A percentile compares a stretch with the other conserved stretches of the same genome.
phyloP scores from a whole-genome alignment of 768 basidiomycete genomes.

The Leccinellum albellum region DNA sequence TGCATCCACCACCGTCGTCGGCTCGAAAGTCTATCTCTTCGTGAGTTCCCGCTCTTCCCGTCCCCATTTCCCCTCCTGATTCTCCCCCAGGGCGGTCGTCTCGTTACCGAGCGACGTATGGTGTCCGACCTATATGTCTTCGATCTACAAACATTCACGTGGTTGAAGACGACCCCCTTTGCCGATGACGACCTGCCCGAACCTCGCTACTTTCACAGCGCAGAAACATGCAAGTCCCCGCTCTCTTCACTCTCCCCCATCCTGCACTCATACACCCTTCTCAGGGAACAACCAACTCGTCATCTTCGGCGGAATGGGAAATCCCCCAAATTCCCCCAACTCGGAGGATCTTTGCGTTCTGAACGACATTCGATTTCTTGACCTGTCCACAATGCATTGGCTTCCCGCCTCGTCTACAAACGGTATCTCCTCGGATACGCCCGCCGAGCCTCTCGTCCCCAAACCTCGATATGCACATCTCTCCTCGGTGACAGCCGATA shows the following conservation, averaged over 20 bases:
- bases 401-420: conserved; percentile 41
- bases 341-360: conserved; percentile 87
- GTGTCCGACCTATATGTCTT: conserved; percentile 88
- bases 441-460: conserved; percentile 55
- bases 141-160: conserved; percentile 75
- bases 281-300: conserved; percentile 84
- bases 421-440: conserved; percentile 31
- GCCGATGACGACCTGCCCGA: conserved; percentile 70
- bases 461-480: conserved; percentile 93
- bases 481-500: conserved; percentile 78
- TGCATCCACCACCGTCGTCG: conserved; percentile 86
- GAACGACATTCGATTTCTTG: conserved; percentile 88
- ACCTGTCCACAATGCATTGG: conserved; percentile 71
- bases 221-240: conserved; percentile 65
- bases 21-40: conserved; percentile 86
- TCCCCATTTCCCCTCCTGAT: neutral
- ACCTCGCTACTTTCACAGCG: conserved; percentile 92
- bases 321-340: conserved; percentile 63
- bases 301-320: conserved; percentile 94
- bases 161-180: conserved; percentile 64
- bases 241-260: neutral
- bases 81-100: conserved; percentile 69
- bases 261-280: conserved; percentile 14
- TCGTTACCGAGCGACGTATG: conserved; percentile 84
- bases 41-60: conserved; percentile 39